phyloP scores from a whole-genome alignment of 257 asterid species.

The Phtheirospermum japonicum region DNA sequence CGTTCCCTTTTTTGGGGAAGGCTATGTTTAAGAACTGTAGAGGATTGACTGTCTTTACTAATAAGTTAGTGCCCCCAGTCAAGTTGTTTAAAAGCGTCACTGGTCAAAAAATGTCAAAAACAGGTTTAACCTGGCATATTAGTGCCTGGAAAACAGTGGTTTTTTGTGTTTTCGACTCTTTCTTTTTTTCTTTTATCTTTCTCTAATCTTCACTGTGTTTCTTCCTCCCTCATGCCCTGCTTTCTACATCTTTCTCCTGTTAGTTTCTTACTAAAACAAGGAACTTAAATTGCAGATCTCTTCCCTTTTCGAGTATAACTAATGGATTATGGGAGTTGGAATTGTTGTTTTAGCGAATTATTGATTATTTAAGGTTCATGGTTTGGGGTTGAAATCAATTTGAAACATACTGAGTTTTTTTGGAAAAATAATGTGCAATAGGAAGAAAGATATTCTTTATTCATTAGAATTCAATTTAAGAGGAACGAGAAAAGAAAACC shows the following conservation, averaged over 20 bases:
- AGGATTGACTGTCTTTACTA: background rate
- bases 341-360: conserved; percentile 5
- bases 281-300: background rate
- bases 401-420: background rate
- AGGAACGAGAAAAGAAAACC: conserved; percentile 6
- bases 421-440: background rate
- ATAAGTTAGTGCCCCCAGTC: background rate
- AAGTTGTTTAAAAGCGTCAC: background rate
- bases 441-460: background rate
- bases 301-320: conserved; percentile 13
- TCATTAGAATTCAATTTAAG: background rate
- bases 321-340: background rate
- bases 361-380: conserved; percentile 1
- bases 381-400: background rate
- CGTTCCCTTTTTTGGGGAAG: conserved; percentile 10
- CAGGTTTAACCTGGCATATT: background rate
- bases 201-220: background rate
- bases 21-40: conserved; percentile 1
- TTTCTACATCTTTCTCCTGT: conserved; percentile 4
- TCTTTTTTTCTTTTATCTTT: background rate
- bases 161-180: background rate
- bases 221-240: background rate
- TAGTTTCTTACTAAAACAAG: conserved; percentile 13
- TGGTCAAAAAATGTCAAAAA: background rate
- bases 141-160: background rate